Base-by-base conservation (phyloP, 306 rosid genomes). In the Inga leiocalycina region DNA sequence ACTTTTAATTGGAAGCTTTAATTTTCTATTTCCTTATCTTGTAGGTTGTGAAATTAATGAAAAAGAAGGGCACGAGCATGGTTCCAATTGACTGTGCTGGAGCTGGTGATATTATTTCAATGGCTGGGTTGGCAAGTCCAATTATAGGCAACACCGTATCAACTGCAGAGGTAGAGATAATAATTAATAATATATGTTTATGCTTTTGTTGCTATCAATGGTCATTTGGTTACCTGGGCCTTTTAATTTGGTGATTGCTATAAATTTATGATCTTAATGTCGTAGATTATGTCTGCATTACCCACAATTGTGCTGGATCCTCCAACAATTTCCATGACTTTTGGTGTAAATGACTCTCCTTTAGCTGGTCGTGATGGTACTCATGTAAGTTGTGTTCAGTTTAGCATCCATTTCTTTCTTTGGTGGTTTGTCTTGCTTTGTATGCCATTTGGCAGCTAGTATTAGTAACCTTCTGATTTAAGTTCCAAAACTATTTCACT, bases 241-340 rank as follows among this genome's bases (percentile, higher is more conserved):
- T 19, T 82, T 74, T 75, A 73, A 78, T 61, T 41, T 84, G 62
- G 52, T 65, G 27, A 84, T 16, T 51, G 24, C 14, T 81, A 65
- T 79, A 71, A 76, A 79, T 76, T 71, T 2, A 70, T 74, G 56
- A 49, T 88, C 77, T 71, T 77, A 32, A 24, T 85, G 76, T 71
- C 75, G 79, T 34, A 96, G 99, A 86, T 90, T 79, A 80, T 89
- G 93, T 89, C 84, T 79, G 89, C 93, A 81, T 89, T 96, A 87
- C 99, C 99, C 71, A 92, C 94, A 41, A 57, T 96, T 87, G 98
- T 87, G 81, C 90, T 96, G 94, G 99, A 96, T 78, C 99, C 99
- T 61, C 99, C 98, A 20, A 96, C 99, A 32, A 96, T 96, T 90
- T 96, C 99, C 78, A 96, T 96, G 99, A 96, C 97, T 52, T 96